Conservation (phyloP, 345 rosid genomes). For the Eutrema heterophyllum region DNA sequence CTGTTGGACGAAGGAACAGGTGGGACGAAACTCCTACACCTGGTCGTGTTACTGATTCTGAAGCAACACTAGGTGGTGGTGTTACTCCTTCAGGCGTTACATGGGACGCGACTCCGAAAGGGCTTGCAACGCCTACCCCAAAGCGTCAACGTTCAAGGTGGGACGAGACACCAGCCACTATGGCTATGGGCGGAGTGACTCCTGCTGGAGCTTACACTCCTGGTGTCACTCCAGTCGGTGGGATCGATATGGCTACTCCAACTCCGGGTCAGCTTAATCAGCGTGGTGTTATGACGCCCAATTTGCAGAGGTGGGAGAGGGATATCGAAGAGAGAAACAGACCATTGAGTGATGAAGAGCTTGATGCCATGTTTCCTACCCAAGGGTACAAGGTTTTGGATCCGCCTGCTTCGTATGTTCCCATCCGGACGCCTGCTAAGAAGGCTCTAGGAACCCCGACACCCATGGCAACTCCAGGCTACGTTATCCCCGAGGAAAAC, state of each 20-base stretch:
- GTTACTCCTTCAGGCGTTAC: slow-evolving; percentile 84
- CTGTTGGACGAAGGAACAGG: slow-evolving; percentile 70
- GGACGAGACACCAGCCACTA: slow-evolving; percentile 98
- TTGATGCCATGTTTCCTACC: slow-evolving; percentile 88
- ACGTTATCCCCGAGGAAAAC: slow-evolving; percentile 82
- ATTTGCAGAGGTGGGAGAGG: slow-evolving; percentile 94
- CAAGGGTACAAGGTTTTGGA: slow-evolving; percentile 94
- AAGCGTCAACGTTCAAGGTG: slow-evolving; percentile 93
- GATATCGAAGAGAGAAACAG: slow-evolving; percentile 98
- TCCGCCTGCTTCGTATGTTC: slow-evolving; percentile 93
- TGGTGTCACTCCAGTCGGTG: slow-evolving; percentile 91
- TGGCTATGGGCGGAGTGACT: slow-evolving; percentile 89
- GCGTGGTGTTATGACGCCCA: slow-evolving; percentile 78
- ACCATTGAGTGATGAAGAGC: slow-evolving; percentile 94
- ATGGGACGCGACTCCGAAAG: slow-evolving; percentile 94
- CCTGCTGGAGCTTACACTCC: slow-evolving; percentile 83
- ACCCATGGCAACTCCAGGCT: slow-evolving; percentile 84
- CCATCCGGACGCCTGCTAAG: slow-evolving; percentile 89
- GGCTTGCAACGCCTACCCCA: slow-evolving; percentile 84
- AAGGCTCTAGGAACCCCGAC: slow-evolving; percentile 87
- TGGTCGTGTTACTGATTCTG: slow-evolving; percentile 80
- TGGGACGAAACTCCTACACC: slow-evolving; percentile 99
- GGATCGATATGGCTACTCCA: slow-evolving; percentile 78
- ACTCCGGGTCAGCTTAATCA: slow-evolving; percentile 67
- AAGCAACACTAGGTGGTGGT: slow-evolving; percentile 84